A percentile compares a stretch with the other conserved stretches of the same genome.
These are phyloP conservation scores for Diaporthe sp. DNA, from an alignment of 2,329 filamentous ascomycete genomes.

Conservation along the genomic window DNA sequence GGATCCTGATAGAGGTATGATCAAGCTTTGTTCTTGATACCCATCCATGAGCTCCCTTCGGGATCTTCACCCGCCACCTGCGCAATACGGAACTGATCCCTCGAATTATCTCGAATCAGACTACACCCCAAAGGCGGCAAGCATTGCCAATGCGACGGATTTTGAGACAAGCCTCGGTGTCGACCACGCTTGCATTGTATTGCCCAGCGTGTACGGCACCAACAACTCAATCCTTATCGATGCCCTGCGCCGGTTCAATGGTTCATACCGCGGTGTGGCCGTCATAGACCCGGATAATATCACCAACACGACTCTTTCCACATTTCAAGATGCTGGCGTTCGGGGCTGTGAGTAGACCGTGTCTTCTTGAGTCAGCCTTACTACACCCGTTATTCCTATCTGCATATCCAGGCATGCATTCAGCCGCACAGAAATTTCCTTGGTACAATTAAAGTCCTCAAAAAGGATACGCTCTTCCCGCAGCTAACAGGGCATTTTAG, in stretches of 20 bases:
- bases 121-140: conserved; percentile 21
- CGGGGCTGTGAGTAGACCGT: background rate
- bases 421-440: background rate
- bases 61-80: background rate
- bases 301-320: background rate
- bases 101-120: background rate
- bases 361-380: background rate
- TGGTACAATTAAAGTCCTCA: background rate
- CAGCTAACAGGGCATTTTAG: background rate
- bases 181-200: conserved; percentile 6
- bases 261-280: conserved; percentile 16
- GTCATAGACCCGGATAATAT: conserved; percentile 12
- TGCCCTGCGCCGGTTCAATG: conserved; percentile 4
- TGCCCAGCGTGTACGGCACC: conserved; percentile 9
- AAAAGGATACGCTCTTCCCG: background rate
- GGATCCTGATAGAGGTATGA: conserved; percentile 5
- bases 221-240: conserved; percentile 16
- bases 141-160: background rate
- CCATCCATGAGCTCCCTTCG: background rate
- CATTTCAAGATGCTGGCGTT: conserved; percentile 16
- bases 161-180: conserved; percentile 10
- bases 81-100: background rate
- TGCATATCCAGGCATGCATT: background rate
- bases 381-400: too few species aligned
- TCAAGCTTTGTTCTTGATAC: too few species aligned